These are phyloP conservation scores for Acmispon strigosus DNA, from an alignment of 306 rosid genomes.

Conservation along the genomic window DNA sequence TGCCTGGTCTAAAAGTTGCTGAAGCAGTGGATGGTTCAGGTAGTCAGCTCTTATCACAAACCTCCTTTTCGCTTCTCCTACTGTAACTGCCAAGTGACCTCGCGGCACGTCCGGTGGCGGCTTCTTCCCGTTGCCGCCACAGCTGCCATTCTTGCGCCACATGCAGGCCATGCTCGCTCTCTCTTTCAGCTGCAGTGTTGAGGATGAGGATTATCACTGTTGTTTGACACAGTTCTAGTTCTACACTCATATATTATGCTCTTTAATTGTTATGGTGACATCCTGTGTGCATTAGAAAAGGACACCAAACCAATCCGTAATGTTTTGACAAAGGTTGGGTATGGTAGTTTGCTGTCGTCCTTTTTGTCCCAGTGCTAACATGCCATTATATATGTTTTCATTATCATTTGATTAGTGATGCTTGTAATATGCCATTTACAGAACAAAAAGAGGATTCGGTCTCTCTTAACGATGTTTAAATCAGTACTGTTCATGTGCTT, in stretches of 20 bases:
- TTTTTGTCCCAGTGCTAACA: slow-evolving; percentile 8
- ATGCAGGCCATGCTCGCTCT: slow-evolving; percentile 17
- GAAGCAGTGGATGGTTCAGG: slow-evolving; percentile 33
- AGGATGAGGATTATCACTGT: not conserved
- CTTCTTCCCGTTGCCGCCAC: slow-evolving; percentile 14
- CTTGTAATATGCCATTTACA: not conserved
- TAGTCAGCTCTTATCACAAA: slow-evolving; percentile 39
- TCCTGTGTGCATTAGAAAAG: slow-evolving; percentile 17
- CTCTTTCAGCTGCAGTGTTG: not conserved
- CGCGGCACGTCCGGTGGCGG: slow-evolving; percentile 34
- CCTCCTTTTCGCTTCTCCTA: slow-evolving; percentile 33
- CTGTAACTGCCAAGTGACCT: slow-evolving; percentile 34
- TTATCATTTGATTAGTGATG: not conserved
- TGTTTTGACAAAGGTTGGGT: slow-evolving; percentile 31
- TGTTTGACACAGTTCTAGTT: not conserved
- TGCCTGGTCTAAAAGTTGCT: slow-evolving; percentile 37
- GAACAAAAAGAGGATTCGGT: not conserved
- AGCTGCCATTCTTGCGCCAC: slow-evolving; percentile 33
- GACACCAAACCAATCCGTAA: slow-evolving; percentile 7
- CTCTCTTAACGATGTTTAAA: not conserved
- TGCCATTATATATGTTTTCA: not conserved
- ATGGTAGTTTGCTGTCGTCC: slow-evolving; percentile 27
- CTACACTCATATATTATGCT: not conserved
- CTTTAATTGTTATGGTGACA: not conserved
- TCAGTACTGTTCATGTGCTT: not conserved